Percentiles rank a stretch among this genome's conserved stretches.
Evolutionary conservation across 331 rosid genomes (phyloP).

Genomic region (Quercus lobata): DNA sequence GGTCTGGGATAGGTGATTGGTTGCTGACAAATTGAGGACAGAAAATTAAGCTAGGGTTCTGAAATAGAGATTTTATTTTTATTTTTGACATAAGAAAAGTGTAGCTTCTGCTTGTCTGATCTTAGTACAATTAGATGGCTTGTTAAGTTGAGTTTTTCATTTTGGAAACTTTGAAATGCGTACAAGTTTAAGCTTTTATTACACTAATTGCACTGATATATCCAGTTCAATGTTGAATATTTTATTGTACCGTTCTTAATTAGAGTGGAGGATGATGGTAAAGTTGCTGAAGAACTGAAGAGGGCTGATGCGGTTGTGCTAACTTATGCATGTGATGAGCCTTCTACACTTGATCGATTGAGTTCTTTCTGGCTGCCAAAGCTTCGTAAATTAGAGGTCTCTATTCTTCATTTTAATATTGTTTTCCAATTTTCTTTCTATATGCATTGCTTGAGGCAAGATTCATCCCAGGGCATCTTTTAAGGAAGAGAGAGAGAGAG

Average conservation of each 20-base stretch:
- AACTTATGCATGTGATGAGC: slow-evolving; percentile 90
- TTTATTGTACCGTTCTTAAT: neutral
- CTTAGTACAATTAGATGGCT: neutral
- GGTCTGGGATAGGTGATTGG: neutral
- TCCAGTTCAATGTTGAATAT: neutral
- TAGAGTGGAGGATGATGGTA: slow-evolving; percentile 70
- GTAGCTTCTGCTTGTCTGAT: neutral
- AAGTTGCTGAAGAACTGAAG: slow-evolving; percentile 90
- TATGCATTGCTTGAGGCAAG: neutral
- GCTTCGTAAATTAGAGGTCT: slow-evolving; percentile 89
- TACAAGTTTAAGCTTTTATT: neutral
- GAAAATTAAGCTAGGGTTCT: neutral
- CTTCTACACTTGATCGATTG: slow-evolving; percentile 76
- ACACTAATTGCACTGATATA: neutral
- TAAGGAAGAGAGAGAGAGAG: neutral
- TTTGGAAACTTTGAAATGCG: too few species aligned
- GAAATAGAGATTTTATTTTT: neutral
- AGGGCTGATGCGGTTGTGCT: slow-evolving; percentile 91
- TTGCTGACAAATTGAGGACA: neutral
- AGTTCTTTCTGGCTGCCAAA: slow-evolving; percentile 92
- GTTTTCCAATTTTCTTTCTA: neutral
- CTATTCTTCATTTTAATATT: neutral
- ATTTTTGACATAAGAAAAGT: neutral
- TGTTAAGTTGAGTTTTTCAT: too few species aligned
- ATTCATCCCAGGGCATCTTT: neutral